Conservation (phyloP, 768 basidiomycete genomes). For the Cyclocybe aegerita region DNA sequence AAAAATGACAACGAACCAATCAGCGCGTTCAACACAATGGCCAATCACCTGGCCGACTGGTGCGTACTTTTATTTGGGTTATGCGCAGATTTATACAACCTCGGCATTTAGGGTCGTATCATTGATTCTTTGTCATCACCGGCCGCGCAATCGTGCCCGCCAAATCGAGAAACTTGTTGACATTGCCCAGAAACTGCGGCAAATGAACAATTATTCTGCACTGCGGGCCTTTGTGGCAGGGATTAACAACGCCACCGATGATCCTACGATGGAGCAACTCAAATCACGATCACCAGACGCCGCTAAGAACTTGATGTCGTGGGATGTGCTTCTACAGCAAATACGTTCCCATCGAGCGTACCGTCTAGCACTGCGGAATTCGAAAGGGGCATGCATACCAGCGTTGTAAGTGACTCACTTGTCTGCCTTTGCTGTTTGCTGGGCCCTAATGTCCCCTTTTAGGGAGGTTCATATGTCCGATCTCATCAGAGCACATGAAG, state of each 20-base stretch:
- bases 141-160: slow-evolving; percentile 67
- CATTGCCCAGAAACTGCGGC: slow-evolving; percentile 77
- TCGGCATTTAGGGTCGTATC: slow-evolving; percentile 73
- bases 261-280: slow-evolving; percentile 75
- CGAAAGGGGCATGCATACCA: slow-evolving; percentile 86
- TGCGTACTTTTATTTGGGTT: slow-evolving; percentile 29
- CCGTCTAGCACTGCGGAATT: slow-evolving; percentile 81
- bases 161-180: slow-evolving; percentile 90
- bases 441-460: slow-evolving; percentile 2
- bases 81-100: background rate
- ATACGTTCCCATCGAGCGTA: slow-evolving; percentile 88
- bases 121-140: slow-evolving; percentile 86
- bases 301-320: slow-evolving; percentile 77
- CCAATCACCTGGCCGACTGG: slow-evolving; percentile 87
- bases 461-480: slow-evolving; percentile 93
- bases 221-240: slow-evolving; percentile 93
- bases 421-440: slow-evolving; percentile 1
- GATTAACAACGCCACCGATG: slow-evolving; percentile 81
- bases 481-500: slow-evolving; percentile 83
- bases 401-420: slow-evolving; percentile 55
- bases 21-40: slow-evolving; percentile 67
- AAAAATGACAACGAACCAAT: slow-evolving; percentile 73
- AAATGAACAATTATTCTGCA: slow-evolving; percentile 89
- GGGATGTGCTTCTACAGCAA: slow-evolving; percentile 83
- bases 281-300: slow-evolving; percentile 63